Base-by-base conservation (phyloP, 2,329 filamentous ascomycete genomes). In the Phoma sp. region DNA sequence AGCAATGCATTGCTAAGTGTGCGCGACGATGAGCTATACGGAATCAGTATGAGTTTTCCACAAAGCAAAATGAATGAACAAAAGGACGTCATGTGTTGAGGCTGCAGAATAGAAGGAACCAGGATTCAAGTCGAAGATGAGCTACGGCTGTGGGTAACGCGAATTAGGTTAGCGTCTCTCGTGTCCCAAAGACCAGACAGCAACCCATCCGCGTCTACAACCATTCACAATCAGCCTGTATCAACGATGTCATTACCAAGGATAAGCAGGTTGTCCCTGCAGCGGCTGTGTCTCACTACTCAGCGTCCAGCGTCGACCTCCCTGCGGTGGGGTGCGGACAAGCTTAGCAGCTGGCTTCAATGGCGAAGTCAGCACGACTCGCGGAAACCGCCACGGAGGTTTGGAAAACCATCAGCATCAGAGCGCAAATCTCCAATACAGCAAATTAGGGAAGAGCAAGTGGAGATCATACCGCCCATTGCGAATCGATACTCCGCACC, bases 291-390 rank as follows among this genome's bases (percentile, higher is more conserved):
- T 19, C 13, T 41, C 22, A 27, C 22, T 13, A 44, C 22, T 15
- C 45, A 22, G 15, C 37, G 10, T 22, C 40, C 51, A 4, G 24
- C 12, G 15, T n/a, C 31, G 25, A 6, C 41, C n/a, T 10, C 37
- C 5, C 24, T 51, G 29, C 40, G 38, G 29, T 51, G 29, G 33
- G 38, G 48, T 41, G 36, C 55, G 38, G 21, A 25, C 22, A 12
- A 41, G 24, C 25, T 54, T 37, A 17, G 17, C 22, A 49, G 12
- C 24, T 32, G 40, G 39, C 36, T 46, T 17, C 55, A 54, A 33
- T 35, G 25, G 41, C 55, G 55, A 40, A 49, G 55, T 31, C 55
- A 57, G 39, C 49, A 51, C 51, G 48, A 31, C 22, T 47, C 49
- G 43, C 43, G 31, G 13, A 57, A 29, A 37, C 44, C 44, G 24